Conservation (phyloP, 768 basidiomycete species). For the Auricularia sp. region DNA sequence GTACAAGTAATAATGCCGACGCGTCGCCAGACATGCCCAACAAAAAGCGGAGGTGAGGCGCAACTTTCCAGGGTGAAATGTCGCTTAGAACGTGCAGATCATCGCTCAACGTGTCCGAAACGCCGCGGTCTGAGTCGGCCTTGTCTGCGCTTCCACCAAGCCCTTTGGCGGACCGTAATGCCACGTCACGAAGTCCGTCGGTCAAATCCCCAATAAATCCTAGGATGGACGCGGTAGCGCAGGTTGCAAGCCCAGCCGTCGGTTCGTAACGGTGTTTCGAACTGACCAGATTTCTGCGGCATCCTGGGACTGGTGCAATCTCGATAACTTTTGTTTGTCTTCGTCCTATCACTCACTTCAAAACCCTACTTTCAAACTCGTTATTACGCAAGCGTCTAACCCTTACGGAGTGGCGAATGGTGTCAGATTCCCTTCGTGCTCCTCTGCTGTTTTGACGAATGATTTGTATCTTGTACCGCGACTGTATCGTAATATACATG, state of each 20-base stretch:
- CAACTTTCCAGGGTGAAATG: neutral
- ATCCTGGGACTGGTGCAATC: neutral
- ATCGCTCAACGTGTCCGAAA: neutral
- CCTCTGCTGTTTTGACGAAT: neutral
- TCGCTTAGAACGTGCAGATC: neutral
- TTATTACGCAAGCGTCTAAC: neutral
- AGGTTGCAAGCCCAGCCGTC: neutral
- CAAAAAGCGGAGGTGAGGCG: constrained; percentile 64
- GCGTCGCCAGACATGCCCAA: constrained; percentile 63
- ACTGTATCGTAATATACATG: neutral
- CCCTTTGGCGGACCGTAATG: neutral
- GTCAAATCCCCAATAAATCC: neutral
- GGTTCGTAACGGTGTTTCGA: neutral
- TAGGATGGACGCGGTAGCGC: neutral
- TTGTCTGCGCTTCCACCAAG: neutral
- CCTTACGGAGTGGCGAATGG: neutral
- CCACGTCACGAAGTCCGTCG: neutral
- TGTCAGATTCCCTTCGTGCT: neutral
- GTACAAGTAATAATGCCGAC: constrained; percentile 48
- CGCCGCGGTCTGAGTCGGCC: neutral
- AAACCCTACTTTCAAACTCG: neutral
- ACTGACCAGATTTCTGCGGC: neutral
- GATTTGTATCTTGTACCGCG: neutral
- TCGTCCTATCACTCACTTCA: neutral
- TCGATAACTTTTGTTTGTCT: neutral